Conservation (phyloP, 495 filamentous ascomycete species). For the Penicillium taxi region DNA sequence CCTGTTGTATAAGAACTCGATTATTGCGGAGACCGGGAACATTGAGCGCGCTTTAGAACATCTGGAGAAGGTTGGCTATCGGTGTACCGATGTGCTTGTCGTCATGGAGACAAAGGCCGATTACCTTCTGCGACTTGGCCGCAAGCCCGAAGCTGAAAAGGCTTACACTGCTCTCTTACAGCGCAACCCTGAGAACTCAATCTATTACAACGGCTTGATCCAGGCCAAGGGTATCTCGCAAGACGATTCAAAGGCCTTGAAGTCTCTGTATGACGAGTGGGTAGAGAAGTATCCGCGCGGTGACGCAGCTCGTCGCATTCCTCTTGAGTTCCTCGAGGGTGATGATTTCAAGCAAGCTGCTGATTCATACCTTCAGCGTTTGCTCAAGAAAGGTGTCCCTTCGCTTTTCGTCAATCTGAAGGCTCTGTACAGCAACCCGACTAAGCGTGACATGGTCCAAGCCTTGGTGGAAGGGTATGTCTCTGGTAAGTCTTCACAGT, state of each 20-base stretch:
- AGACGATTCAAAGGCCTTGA: constrained; percentile 54
- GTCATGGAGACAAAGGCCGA: constrained; percentile 82
- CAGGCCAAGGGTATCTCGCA: constrained; percentile 55
- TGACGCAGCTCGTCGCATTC: constrained; percentile 80
- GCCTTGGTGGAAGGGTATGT: constrained; percentile 73
- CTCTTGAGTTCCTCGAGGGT: constrained; percentile 81
- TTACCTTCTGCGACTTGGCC: constrained; percentile 71
- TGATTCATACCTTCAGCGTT: constrained; percentile 70
- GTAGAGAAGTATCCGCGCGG: constrained; percentile 70
- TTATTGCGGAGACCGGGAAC: constrained; percentile 84
- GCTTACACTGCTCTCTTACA: constrained; percentile 76
- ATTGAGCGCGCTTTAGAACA: constrained; percentile 76
- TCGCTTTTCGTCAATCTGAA: constrained; percentile 96
- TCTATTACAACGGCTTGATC: constrained; percentile 75
- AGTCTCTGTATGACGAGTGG: constrained; percentile 70
- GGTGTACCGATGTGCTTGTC: constrained; percentile 76
- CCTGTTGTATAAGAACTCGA: constrained; percentile 85
- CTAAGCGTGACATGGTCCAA: constrained; percentile 68
- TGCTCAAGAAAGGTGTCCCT: constrained; percentile 93
- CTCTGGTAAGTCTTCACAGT: constrained; percentile 35
- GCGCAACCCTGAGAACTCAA: constrained; percentile 78
- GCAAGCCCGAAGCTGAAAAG: constrained; percentile 71
- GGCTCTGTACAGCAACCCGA: constrained; percentile 67
- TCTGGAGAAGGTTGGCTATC: constrained; percentile 65
- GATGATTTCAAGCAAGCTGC: constrained; percentile 74